phyloP scores from a whole-genome alignment of 768 basidiomycete genomes.

The Rubroboletus satanas region DNA sequence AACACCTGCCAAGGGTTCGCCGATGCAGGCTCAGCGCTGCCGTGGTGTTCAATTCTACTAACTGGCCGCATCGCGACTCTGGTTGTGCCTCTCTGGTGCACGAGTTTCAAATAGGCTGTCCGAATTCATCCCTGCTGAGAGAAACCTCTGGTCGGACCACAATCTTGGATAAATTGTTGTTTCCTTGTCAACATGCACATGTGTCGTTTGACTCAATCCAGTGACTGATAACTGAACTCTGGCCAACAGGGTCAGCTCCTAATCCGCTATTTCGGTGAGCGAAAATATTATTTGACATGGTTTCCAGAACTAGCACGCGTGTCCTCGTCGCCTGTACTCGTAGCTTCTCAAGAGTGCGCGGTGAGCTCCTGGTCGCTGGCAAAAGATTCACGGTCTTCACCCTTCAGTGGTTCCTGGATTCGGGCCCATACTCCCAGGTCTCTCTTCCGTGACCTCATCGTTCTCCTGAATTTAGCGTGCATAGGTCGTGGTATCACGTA shows the following conservation, averaged over 20 bases:
- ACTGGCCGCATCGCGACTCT: neutral
- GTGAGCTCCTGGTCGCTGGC: neutral
- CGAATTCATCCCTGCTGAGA: neutral
- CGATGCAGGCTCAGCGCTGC: no score
- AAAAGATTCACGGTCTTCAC: neutral
- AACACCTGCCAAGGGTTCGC: no score
- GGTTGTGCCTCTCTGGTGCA: neutral
- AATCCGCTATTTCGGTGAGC: neutral
- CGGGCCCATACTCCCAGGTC: neutral
- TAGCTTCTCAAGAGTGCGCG: neutral
- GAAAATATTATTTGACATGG: neutral
- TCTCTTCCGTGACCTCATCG: conserved; percentile 18
- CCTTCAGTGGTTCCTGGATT: conserved; percentile 1
- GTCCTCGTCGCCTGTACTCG: neutral
- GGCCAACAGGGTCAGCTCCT: conserved; percentile 3
- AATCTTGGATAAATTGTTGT: conserved; percentile 13
- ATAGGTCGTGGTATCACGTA: conserved; percentile 25
- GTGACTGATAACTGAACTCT: neutral
- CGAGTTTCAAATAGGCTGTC: neutral
- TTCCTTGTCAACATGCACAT: conserved; percentile 11
- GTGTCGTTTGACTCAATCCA: conserved; percentile 5
- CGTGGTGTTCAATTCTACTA: neutral
- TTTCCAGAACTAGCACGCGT: neutral
- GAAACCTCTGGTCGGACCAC: neutral
- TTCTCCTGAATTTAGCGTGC: conserved; percentile 24